Percentiles rank a stretch among this genome's conserved stretches.
phyloP scores from a whole-genome alignment of 208 protist genomes.

The Acanthamoeba rhysodes region DNA sequence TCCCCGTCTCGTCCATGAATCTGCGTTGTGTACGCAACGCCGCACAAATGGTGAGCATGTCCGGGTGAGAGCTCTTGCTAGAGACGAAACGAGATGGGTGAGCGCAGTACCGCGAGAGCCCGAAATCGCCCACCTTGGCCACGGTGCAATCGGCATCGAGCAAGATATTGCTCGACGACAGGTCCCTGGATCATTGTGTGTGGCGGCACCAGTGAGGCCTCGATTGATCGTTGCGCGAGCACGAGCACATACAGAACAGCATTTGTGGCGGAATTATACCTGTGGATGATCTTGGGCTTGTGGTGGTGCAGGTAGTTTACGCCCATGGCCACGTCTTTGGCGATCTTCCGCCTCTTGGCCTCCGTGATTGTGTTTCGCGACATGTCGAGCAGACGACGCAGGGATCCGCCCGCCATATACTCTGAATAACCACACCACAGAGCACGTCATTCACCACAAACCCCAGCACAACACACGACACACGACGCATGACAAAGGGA shows the following conservation, averaged over 20 bases:
- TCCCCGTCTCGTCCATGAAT: constrained; percentile 26
- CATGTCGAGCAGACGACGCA: constrained; percentile 9
- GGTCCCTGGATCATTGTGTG: background rate
- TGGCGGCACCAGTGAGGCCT: too few species aligned
- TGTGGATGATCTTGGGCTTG: constrained; percentile 63
- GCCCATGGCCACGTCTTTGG: constrained; percentile 6
- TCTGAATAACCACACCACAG: background rate
- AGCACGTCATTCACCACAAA: too few species aligned
- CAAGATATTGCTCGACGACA: constrained; percentile 65
- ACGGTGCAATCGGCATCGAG: constrained; percentile 28
- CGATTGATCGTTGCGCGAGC: too few species aligned
- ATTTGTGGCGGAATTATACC: background rate
- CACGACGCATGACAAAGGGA: background rate
- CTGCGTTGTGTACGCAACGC: background rate
- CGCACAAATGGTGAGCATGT: too few species aligned
- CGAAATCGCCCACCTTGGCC: constrained; percentile 44
- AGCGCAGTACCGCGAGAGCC: background rate
- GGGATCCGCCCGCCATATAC: constrained; percentile 72
- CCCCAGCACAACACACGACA: background rate
- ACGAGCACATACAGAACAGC: too few species aligned
- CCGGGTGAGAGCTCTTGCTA: too few species aligned
- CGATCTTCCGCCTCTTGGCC: constrained; percentile 17
- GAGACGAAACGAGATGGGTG: background rate
- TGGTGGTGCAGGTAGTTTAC: constrained; percentile 54
- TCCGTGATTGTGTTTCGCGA: background rate